A percentile compares a stretch with the other conserved stretches of the same genome.
Evolutionary conservation across 148 eudicot genomes (phyloP).

Genomic region (Dianthus caryophyllus): DNA sequence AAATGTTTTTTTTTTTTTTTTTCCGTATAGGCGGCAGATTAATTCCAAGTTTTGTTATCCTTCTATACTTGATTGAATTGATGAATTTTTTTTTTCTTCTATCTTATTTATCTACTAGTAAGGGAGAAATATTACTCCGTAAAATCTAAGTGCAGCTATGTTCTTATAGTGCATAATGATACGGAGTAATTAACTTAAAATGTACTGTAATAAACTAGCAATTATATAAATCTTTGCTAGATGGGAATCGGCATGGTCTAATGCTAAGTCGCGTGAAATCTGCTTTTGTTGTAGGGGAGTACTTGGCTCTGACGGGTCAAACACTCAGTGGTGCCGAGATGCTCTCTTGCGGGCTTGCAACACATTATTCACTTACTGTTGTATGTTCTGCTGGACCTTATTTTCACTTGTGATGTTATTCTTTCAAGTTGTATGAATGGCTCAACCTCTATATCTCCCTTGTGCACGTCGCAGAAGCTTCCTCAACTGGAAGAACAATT

Average conservation of each 20-base stretch:
- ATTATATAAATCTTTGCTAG: background rate
- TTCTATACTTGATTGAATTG: background rate
- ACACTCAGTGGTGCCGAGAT: constrained; percentile 80
- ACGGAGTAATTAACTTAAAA: too few species aligned
- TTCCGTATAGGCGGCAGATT: background rate
- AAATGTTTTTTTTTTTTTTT: background rate
- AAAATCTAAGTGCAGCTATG: too few species aligned
- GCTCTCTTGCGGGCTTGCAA: constrained; percentile 89
- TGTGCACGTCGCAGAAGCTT: constrained; percentile 51
- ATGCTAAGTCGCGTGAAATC: constrained; percentile 4
- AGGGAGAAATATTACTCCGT: too few species aligned
- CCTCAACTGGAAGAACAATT: constrained; percentile 72
- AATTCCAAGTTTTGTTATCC: background rate
- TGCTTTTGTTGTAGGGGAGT: constrained; percentile 57
- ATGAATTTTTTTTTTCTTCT: too few species aligned
- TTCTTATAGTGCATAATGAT: too few species aligned
- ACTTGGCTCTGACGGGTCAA: constrained; percentile 75
- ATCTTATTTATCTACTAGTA: too few species aligned
- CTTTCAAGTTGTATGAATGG: constrained; percentile 10
- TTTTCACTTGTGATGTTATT: constrained; percentile 11
- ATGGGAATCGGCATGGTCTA: constrained; percentile 10
- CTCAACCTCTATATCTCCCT: background rate
- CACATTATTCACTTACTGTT: constrained; percentile 60
- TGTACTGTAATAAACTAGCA: too few species aligned
- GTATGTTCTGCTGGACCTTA: constrained; percentile 37